phyloP scores from a whole-genome alignment of 2,329 filamentous ascomycete species.

The Hypoxylon sp. region DNA sequence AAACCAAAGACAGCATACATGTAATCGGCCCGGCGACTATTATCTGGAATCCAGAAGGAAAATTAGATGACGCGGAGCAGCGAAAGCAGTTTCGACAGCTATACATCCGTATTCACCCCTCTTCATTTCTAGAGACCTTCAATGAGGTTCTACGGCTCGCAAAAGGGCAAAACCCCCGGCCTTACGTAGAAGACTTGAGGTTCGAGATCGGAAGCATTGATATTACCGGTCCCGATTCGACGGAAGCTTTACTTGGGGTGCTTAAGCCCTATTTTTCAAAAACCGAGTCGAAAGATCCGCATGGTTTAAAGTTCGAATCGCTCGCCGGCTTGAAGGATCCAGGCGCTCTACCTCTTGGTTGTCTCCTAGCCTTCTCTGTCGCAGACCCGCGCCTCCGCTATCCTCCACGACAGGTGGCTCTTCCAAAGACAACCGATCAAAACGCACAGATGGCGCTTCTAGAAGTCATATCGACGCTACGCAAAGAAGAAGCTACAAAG shows the following conservation, averaged over 20 bases:
- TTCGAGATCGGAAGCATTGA: constrained; percentile 76
- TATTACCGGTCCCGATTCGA: constrained; percentile 77
- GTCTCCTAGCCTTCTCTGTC: constrained; percentile 79
- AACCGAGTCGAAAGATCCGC: constrained; percentile 55
- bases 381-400: constrained; percentile 86
- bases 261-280: constrained; percentile 68
- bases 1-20: constrained; percentile 66
- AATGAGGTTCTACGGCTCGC: constrained; percentile 70
- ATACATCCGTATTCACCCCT: constrained; percentile 85
- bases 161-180: constrained; percentile 72
- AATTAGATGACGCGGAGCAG: constrained; percentile 38
- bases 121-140: constrained; percentile 80
- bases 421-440: constrained; percentile 53
- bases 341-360: constrained; percentile 76
- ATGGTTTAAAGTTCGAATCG: constrained; percentile 65
- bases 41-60: constrained; percentile 76
- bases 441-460: constrained; percentile 60
- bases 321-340: constrained; percentile 76
- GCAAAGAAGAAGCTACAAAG: constrained; percentile 67
- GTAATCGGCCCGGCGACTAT: constrained; percentile 80
- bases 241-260: constrained; percentile 80
- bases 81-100: constrained; percentile 60
- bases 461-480: constrained; percentile 76
- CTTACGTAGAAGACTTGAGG: constrained; percentile 77
- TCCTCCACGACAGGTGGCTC: constrained; percentile 73